A percentile compares a stretch with the other conserved stretches of the same genome.
These are phyloP conservation scores for Penicillium brasilianum DNA, from an alignment of 2,329 filamentous ascomycete species.

Conservation along the genomic window DNA sequence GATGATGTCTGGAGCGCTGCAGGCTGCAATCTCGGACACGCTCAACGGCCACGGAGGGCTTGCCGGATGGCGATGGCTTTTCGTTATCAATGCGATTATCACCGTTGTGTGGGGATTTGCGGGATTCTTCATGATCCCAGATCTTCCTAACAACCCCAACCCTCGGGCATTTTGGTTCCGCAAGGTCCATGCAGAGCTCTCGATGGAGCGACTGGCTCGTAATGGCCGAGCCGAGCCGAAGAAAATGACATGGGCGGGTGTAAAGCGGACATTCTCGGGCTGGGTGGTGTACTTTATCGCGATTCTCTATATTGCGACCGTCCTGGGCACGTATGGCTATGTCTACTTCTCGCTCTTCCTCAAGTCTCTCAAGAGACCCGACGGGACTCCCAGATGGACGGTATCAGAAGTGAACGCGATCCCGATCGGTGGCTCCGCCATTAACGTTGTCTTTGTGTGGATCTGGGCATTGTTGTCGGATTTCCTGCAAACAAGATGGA, in stretches of 20 bases:
- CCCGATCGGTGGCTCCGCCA: conserved; percentile 55
- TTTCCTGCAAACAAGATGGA: conserved; percentile 56
- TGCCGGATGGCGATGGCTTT: conserved; percentile 45
- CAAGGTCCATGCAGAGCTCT: conserved; percentile 48
- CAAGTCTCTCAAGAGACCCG: conserved; percentile 35
- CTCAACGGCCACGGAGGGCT: conserved; percentile 37
- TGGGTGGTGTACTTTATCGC: conserved; percentile 56
- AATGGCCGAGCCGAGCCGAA: conserved; percentile 54
- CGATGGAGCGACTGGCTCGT: conserved; percentile 51
- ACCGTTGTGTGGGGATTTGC: conserved; percentile 43
- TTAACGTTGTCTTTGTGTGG: conserved; percentile 59
- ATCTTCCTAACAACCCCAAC: conserved; percentile 43
- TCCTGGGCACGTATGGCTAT: conserved; percentile 55
- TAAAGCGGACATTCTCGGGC: conserved; percentile 50
- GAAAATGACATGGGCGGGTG: conserved; percentile 51
- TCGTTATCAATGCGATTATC: conserved; percentile 47
- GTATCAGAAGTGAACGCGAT: conserved; percentile 56
- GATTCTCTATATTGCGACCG: conserved; percentile 52
- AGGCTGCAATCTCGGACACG: conserved; percentile 40
- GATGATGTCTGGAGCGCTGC: conserved; percentile 40
- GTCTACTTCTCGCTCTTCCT: conserved; percentile 33
- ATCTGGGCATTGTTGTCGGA: conserved; percentile 61
- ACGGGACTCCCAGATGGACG: conserved; percentile 51
- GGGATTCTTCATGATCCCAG: conserved; percentile 46
- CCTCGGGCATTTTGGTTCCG: conserved; percentile 50